phyloP scores from a whole-genome alignment of 2,329 filamentous ascomycete genomes.

The Alternaria alternata region DNA sequence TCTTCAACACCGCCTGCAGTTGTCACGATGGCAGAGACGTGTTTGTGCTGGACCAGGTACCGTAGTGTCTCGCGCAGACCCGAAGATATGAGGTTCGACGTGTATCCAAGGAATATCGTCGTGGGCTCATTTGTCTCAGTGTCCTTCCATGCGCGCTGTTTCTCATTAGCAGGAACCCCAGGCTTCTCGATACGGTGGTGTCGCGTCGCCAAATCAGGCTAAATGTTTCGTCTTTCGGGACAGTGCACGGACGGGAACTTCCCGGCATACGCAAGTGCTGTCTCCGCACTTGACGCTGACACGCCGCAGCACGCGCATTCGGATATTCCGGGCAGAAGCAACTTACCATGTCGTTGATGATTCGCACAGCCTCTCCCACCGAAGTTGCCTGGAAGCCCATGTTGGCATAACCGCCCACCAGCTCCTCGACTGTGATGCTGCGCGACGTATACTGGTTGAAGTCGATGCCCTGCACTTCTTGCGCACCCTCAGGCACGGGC shows the following conservation, averaged over 20 bases:
- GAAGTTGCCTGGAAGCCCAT: slow-evolving; percentile 88
- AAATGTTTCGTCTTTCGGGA: slow-evolving; percentile 37
- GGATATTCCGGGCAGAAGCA: slow-evolving; percentile 18
- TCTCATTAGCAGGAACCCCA: slow-evolving; percentile 37
- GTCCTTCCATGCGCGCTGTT: slow-evolving; percentile 78
- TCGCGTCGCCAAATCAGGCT: slow-evolving; percentile 42
- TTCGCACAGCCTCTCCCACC: slow-evolving; percentile 84
- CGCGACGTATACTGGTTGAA: slow-evolving; percentile 81
- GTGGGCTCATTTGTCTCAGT: slow-evolving; percentile 80
- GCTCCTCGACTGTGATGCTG: slow-evolving; percentile 83
- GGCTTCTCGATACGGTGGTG: slow-evolving; percentile 32
- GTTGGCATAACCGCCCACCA: slow-evolving; percentile 80
- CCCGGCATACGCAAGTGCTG: slow-evolving; percentile 26
- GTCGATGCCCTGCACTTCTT: slow-evolving; percentile 87
- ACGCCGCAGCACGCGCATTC: slow-evolving; percentile 17
- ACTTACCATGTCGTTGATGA: slow-evolving; percentile 92
- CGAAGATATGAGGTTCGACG: slow-evolving; percentile 96
- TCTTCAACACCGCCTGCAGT: slow-evolving; percentile 96
- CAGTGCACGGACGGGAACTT: slow-evolving; percentile 31
- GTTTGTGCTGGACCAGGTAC: slow-evolving; percentile 90
- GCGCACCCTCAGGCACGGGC: slow-evolving; percentile 79
- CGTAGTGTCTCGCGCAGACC: slow-evolving; percentile 90
- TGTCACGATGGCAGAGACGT: slow-evolving; percentile 92
- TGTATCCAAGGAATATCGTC: slow-evolving; percentile 97
- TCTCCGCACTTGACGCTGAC: slow-evolving; percentile 29